Base-by-base conservation (phyloP, 768 basidiomycete species). In the Suillus discolor region DNA sequence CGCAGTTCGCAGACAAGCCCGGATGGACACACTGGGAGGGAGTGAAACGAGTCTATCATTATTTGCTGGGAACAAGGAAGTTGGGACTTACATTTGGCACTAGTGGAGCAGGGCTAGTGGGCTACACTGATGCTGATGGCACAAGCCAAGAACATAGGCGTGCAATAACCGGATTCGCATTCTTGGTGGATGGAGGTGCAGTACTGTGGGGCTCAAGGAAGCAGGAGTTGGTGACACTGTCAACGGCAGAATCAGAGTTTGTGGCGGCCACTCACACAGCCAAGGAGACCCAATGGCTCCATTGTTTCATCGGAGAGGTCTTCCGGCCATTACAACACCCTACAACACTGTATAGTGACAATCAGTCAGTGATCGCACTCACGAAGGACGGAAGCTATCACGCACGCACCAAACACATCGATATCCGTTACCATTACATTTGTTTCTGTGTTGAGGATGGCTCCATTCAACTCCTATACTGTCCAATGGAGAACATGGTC, bases 321-420 rank as follows among this genome's bases (percentile, higher is more conserved):
- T 61, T 61, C 11, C 34, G 2, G 4, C 39, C 41, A 3, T 7
- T 42, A 7, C 4, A 38, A 61, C 6, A 28, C 28, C 41, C 74
- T 5, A 66, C 67, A 6, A 38, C 55, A 28, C 62, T 78, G 12
- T 66, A 65, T 36, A 62, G 64, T 6, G 78, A 85, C 67, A 84
- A 83, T 64, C 69, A 77, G 18, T 75, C 75, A 0, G 75, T 81
- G 0, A 79, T 80, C 34, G 67, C 61, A 5, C 71, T 83, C 2
- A 66, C 79, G 0, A 66, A 74, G 5, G 79, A 83, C 59, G 74
- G 81, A 1, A 57, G 69, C 0, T 72, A 73, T 61, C 82, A 85
- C 61, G 62, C 71, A 16, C 68, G 78, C 16, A 73, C 75, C 25
- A 85, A 84, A 68, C 82, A 84, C 68, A 80, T 85, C 61, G 79